phyloP scores from a whole-genome alignment of 78 protist genomes.

The Cavenderia fasciculata region DNA sequence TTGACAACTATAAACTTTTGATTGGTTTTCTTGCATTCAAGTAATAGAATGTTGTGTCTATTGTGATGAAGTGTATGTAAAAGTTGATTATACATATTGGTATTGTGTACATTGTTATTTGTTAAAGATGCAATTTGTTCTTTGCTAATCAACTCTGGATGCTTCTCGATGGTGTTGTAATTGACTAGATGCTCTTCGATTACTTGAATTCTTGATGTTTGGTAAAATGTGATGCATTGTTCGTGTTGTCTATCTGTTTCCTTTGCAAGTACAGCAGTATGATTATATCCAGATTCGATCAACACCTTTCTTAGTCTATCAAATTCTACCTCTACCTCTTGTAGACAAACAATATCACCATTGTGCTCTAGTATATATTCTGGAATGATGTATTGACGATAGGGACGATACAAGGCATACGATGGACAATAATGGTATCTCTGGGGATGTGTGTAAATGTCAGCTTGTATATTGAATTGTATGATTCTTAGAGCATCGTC shows the following conservation, averaged over 20 bases:
- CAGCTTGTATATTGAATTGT: constrained; percentile 40
- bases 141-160: not conserved
- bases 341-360: constrained; percentile 33
- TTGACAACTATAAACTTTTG: not conserved
- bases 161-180: not conserved
- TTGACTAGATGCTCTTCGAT: not conserved
- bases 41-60: not conserved
- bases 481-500: constrained; percentile 5
- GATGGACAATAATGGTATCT: not conserved
- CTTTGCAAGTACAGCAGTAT: not conserved
- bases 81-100: not conserved
- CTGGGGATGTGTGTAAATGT: constrained; percentile 16
- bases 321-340: constrained; percentile 27
- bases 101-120: not conserved
- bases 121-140: not conserved
- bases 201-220: not conserved
- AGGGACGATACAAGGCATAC: constrained; percentile 17
- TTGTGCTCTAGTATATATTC: constrained; percentile 14
- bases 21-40: constrained; percentile 1
- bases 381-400: constrained; percentile 3
- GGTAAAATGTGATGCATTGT: constrained; percentile 13
- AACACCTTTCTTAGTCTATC: not conserved
- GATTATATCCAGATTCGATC: constrained; percentile 15
- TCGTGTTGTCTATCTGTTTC: constrained; percentile 5
- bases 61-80: constrained; percentile 6